Base-by-base conservation (phyloP, 768 basidiomycete species). In the Galerina sulciceps region DNA sequence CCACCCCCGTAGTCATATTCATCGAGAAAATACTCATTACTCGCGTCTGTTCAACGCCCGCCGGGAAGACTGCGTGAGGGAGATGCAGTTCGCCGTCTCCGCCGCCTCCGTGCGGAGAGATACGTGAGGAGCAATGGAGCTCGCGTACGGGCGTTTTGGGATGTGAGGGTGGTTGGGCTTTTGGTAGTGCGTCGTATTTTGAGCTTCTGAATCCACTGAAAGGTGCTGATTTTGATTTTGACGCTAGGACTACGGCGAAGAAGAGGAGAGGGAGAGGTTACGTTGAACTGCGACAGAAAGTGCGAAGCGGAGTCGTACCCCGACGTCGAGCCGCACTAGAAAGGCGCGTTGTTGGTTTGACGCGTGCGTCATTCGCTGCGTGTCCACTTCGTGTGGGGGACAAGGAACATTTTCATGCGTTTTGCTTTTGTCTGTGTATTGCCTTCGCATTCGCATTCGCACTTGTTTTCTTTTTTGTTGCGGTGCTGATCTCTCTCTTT, bases 341-440 rank as follows among this genome's bases (percentile, higher is more conserved):
- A 79, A 57, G 74, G 75, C 2, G 70, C 75, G 0, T 40, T 63
- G 2, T 67, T 76, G 20, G 58, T 82, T 1, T 65, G 62, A 5
- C 67, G 71, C 35, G 62, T 83, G 10, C 75, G 74, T 45, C 63
- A 63, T 48, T 58, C 62, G 0, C 43, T 81, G 8, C 79, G 81
- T 17, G 61, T 82, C 9, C 83, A 85, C 61, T 47, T 81, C 26
- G 75, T 85, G n/a, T 84, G 81, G 78, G 81, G 79, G 26, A 70
- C 66, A 8, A 64, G 69, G n/a, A 73, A 75, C n/a, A n/a, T n/a
- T n/a, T n/a, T n/a, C n/a, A n/a, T n/a, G n/a, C n/a, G n/a, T n/a
- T n/a, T n/a, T 36, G 78, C 81, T 42, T 61, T 81, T 17, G 69
- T 82, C 81, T 83, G 62, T 57, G 75, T 70, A 38, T 11, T 48